Percentiles rank a stretch among this genome's conserved stretches.
Evolutionary conservation across 148 eudicot genomes (phyloP).

Genomic region (Drosera capensis): DNA sequence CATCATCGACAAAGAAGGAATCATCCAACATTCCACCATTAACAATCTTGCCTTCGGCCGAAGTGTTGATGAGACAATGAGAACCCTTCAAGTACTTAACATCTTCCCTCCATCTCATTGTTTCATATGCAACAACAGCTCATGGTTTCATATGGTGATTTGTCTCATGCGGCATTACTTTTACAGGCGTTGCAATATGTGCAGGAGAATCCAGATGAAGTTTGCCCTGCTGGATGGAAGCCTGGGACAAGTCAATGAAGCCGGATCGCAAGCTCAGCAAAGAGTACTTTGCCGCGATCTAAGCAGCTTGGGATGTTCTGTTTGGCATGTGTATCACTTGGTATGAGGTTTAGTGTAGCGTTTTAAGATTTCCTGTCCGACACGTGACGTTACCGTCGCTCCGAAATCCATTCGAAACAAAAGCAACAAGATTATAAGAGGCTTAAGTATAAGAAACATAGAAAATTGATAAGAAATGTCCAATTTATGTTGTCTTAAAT

Average conservation of each 20-base stretch:
- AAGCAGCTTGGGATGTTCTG: slow-evolving; percentile 1
- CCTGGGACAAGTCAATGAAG: slow-evolving; percentile 95
- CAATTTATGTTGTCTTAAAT: no score
- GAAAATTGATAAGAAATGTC: no score
- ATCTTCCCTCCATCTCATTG: no score
- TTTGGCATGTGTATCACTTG: no score
- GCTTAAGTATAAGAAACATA: no score
- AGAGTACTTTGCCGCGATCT: slow-evolving; percentile 83
- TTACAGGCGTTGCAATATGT: slow-evolving; percentile 86
- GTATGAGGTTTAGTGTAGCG: no score
- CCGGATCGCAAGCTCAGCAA: slow-evolving; percentile 95
- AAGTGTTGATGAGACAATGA: slow-evolving; percentile 88
- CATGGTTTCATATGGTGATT: no score
- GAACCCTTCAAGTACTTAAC: slow-evolving; percentile 84
- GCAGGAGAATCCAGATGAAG: slow-evolving; percentile 92
- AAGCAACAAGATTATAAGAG: no score
- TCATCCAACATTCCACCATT: slow-evolving; percentile 95
- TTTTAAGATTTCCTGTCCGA: no score
- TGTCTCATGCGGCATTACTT: background rate
- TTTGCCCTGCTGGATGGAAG: slow-evolving; percentile 99
- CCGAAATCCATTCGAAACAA: no score
- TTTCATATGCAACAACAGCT: no score
- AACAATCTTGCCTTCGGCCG: slow-evolving; percentile 92
- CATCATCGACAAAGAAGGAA: slow-evolving; percentile 95
- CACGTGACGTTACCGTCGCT: no score